Evolutionary conservation across 108 stramenopile genomes (phyloP).

Genomic region (Cyclotella cryptica): DNA sequence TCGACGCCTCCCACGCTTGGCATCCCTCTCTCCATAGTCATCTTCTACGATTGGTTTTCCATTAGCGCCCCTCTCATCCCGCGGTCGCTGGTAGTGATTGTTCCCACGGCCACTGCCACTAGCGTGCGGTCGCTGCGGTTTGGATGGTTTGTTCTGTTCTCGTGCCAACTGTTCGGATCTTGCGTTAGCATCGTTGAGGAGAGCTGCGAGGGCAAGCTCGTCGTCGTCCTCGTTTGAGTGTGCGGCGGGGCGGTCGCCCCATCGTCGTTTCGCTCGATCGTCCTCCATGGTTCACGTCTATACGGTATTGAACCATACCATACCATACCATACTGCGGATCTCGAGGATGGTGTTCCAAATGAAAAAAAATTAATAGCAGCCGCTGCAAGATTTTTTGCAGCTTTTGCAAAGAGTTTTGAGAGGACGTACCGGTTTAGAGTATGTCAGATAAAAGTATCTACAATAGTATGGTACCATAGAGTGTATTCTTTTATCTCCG

Average conservation of each 20-base stretch:
- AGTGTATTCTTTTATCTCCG: no score
- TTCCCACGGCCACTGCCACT: conserved; percentile 2
- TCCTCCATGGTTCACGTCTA: not conserved
- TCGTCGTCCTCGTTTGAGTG: conserved; percentile 23
- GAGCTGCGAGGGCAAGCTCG: conserved; percentile 35
- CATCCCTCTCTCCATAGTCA: conserved; percentile 6
- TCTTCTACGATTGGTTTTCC: conserved; percentile 29
- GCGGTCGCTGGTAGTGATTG: conserved; percentile 15
- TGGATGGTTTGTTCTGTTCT: conserved; percentile 28
- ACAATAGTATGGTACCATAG: no score
- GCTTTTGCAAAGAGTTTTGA: no score
- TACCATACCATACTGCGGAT: no score
- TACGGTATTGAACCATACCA: no score
- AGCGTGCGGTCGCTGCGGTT: conserved; percentile 37
- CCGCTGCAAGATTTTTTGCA: no score
- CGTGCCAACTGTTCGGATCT: conserved; percentile 28
- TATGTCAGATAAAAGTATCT: no score
- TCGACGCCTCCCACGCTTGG: conserved; percentile 7
- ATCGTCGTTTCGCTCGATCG: not conserved
- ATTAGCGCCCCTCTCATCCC: not conserved
- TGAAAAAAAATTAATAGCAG: no score
- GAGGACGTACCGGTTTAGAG: no score
- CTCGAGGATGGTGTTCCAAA: no score
- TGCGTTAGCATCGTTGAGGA: conserved; percentile 27
- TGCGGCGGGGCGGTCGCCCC: conserved; percentile 12